Percentiles rank a stretch among this genome's conserved stretches.
These are phyloP conservation scores for Striga hermonthica DNA, from an alignment of 305 asterid species.

Conservation along the genomic window DNA sequence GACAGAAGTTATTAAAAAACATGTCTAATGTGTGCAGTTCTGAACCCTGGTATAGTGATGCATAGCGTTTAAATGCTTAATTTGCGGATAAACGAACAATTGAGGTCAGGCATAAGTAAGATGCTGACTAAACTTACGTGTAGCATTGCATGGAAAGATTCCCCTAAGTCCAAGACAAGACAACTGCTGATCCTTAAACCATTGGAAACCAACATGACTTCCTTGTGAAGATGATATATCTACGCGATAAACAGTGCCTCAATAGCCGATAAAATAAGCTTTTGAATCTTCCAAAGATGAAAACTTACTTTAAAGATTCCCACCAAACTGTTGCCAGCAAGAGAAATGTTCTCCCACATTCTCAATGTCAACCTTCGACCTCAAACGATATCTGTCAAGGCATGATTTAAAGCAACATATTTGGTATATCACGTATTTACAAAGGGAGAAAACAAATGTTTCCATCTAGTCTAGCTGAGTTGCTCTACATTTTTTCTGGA, in stretches of 20 bases:
- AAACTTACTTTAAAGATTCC: conserved; percentile 37
- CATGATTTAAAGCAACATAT: conserved; percentile 16
- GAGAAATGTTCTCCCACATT: conserved; percentile 51
- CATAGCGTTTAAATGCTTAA: too few relatives aligned
- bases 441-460: too few relatives aligned
- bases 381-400: conserved; percentile 63
- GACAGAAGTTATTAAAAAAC: too few relatives aligned
- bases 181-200: conserved; percentile 81
- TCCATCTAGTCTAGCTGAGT: too few relatives aligned
- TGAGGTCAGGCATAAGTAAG: conserved; percentile 9
- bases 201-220: conserved; percentile 58
- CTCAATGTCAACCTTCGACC: conserved; percentile 85
- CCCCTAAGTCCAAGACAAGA: conserved; percentile 85
- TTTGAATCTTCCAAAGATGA: conserved; percentile 54
- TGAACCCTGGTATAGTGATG: too few relatives aligned
- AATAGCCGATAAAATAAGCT: conserved; percentile 62
- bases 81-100: too few relatives aligned
- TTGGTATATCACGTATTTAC: too few relatives aligned
- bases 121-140: conserved; percentile 47
- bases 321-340: conserved; percentile 90
- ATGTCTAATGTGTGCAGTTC: too few relatives aligned
- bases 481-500: too few relatives aligned
- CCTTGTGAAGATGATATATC: conserved; percentile 59
- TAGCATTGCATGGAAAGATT: conserved; percentile 63
- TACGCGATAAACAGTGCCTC: conserved; percentile 55